Percentiles rank a stretch among this genome's conserved stretches.
These are phyloP conservation scores for Xylariaceae sp. DNA, from an alignment of 2,329 filamentous ascomycete species.

Conservation along the genomic window DNA sequence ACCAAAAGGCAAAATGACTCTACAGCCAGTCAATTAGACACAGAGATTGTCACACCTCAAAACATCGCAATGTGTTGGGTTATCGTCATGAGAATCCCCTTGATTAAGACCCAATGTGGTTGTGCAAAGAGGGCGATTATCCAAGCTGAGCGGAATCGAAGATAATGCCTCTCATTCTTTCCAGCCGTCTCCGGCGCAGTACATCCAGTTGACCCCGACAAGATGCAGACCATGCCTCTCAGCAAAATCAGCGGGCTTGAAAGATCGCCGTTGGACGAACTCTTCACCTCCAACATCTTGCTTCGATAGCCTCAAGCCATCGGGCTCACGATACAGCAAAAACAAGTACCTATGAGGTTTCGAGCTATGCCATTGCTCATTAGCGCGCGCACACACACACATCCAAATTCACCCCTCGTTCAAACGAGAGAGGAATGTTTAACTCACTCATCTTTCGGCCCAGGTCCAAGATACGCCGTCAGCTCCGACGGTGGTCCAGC, in stretches of 20 bases:
- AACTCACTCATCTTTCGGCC: slow-evolving; percentile 54
- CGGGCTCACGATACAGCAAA: slow-evolving; percentile 52
- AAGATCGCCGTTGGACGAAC: slow-evolving; percentile 52
- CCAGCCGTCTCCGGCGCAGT: slow-evolving; percentile 54
- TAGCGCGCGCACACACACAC: neutral
- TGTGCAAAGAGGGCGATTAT: neutral
- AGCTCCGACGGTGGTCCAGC: slow-evolving; percentile 33
- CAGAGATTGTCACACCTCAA: neutral
- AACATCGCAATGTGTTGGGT: no score
- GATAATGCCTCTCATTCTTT: slow-evolving; percentile 29
- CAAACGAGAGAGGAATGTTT: neutral
- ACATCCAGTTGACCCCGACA: slow-evolving; percentile 55
- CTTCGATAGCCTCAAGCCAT: slow-evolving; percentile 44
- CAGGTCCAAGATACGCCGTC: slow-evolving; percentile 53
- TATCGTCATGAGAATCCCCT: neutral
- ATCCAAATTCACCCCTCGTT: no score
- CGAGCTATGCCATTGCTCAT: slow-evolving; percentile 46
- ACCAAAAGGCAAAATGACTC: neutral
- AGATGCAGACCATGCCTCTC: slow-evolving; percentile 47
- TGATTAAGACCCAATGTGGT: neutral
- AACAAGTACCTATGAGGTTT: slow-evolving; percentile 57
- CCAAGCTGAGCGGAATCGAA: neutral
- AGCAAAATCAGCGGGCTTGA: slow-evolving; percentile 49
- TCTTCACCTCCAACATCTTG: slow-evolving; percentile 56
- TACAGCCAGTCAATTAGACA: neutral